phyloP scores from a whole-genome alignment of 768 basidiomycete species.

The Galerina marginata region DNA sequence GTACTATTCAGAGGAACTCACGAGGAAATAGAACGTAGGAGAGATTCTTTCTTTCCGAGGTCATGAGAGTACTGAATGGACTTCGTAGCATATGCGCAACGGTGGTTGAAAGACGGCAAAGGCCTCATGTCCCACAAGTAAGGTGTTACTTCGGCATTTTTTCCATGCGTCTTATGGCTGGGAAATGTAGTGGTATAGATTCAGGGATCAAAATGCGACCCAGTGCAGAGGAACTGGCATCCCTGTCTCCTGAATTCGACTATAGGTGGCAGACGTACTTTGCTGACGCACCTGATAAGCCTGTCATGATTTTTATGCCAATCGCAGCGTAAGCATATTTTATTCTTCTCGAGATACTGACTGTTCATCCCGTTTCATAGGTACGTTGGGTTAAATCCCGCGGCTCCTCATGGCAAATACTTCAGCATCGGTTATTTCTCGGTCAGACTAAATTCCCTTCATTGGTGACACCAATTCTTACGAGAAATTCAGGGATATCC shows the following conservation, averaged over 20 bases:
- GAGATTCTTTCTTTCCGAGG: constrained; percentile 5
- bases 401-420: constrained; percentile 26
- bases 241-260: constrained; percentile 55
- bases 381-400: constrained; percentile 21
- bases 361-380: constrained; percentile 11
- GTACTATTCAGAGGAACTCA: constrained; percentile 45
- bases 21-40: constrained; percentile 48
- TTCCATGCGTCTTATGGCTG: neutral
- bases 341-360: neutral
- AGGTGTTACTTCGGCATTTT: neutral
- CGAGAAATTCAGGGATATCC: constrained; percentile 45
- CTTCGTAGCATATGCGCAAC: constrained; percentile 27
- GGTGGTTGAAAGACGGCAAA: constrained; percentile 43
- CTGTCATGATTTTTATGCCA: constrained; percentile 49
- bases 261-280: constrained; percentile 58
- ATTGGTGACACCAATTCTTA: neutral
- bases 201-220: constrained; percentile 64
- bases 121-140: constrained; percentile 64
- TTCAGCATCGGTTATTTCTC: constrained; percentile 25
- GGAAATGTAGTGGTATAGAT: constrained; percentile 50
- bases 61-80: neutral
- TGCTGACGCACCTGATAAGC: constrained; percentile 58
- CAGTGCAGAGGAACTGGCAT: constrained; percentile 49
- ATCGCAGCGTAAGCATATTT: constrained; percentile 42
- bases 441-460: constrained; percentile 1